Evolutionary conservation across 2,329 filamentous ascomycete genomes (phyloP), one percentile per base, ranked within the genome.

Genomic region (Trichophyton schoenleinii): DNA sequence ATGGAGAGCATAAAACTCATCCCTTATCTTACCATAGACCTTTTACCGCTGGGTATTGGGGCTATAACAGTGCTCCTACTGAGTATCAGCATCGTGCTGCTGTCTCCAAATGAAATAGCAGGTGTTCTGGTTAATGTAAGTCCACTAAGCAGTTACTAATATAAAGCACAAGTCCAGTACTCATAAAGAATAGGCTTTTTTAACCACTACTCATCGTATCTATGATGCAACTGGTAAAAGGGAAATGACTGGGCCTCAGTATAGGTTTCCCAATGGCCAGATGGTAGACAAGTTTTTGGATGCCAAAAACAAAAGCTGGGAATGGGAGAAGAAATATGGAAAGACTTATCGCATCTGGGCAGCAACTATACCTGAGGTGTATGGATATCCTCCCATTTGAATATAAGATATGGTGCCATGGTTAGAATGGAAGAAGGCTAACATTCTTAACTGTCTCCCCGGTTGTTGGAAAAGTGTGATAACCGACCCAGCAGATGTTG

Each of bases 401-500:
- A 31, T 6, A 8, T 31, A 20, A 49, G 22, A 20, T 49, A 20
- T 25, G 15, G 8, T 13, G 2, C 3, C 9, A 11, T 38, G 1
- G 34, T 13, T 13, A 38, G 34, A 13, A 11, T 2, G 11, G 15
- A 15, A 5, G n/a, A n/a, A 44, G 15, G 41, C 41, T 44, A 44
- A 44, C 41, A 44, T 15, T 38, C 34, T 38, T 44, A 44, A 44
- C 41, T 20, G 5, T 38, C 34, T 38, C 9, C 34, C 9, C 3
- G 46, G 13, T 44, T 44, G 11, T 15, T 44, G 41, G 11, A 38
- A 38, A 52, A 77, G 73, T 11, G 73, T 78, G 1, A 57, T 78
- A 3, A 74, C 70, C 0, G 42, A 65, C 3, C 70, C 75, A 2
- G 65, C 70, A 2, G 66, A 78, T 59, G 60, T 78, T 0, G 60